Evolutionary conservation across 78 protist genomes (phyloP).

Genomic region (Emiliania huxleyi): DNA sequence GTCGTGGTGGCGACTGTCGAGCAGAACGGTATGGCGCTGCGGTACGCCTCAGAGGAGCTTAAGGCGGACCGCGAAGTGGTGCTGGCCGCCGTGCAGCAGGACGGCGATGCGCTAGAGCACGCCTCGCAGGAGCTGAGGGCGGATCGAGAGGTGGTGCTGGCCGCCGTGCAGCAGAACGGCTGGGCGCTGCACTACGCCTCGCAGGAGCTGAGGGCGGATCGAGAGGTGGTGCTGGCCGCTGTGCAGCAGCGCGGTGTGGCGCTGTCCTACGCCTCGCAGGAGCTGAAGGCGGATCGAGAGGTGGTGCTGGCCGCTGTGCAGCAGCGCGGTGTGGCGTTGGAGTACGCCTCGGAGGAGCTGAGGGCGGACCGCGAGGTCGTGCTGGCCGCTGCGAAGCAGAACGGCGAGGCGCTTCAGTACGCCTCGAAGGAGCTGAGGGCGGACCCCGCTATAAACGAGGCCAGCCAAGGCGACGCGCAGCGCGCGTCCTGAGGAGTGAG

Average conservation of each 20-base stretch:
- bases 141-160: neutral
- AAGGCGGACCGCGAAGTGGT: neutral
- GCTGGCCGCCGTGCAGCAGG: neutral
- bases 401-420: neutral
- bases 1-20: neutral
- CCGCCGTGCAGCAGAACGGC: neutral
- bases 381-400: neutral
- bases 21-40: neutral
- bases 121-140: neutral
- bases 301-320: neutral
- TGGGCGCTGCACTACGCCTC: neutral
- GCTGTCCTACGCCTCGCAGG: neutral
- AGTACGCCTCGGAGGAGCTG: neutral
- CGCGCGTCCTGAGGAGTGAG: too few relatives aligned
- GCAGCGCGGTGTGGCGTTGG: neutral
- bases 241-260: neutral
- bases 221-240: neutral
- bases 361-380: neutral
- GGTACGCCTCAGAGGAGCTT: neutral
- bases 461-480: too few relatives aligned
- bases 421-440: neutral
- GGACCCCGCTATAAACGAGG: too few relatives aligned
- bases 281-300: neutral
- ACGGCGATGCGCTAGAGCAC: neutral
- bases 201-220: neutral